Evolutionary conservation across 164 flowering plant genomes (phyloP), one percentile per base, ranked within the genome.

Genomic region (Paratinospora sagittata): DNA sequence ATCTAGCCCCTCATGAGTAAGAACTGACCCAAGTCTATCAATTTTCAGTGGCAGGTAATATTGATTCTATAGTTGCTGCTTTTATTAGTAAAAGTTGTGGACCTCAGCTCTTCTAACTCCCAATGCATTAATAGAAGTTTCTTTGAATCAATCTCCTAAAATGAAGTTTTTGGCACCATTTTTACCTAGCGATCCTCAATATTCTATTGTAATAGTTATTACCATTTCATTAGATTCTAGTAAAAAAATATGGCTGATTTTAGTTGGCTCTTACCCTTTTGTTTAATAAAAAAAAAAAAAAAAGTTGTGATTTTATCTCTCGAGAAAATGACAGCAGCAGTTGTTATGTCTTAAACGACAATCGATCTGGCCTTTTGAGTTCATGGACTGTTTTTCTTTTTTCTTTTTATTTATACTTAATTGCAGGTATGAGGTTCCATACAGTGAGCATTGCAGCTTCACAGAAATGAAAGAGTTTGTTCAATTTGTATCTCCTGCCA

Each of bases 341-440:
- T 52, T 41, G 0, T 52, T 17, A n/a, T 17, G 60, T 19, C 21
- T 52, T 4, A 49, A 12, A 49, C 16, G 57, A 3, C 27, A 9
- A 12, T 43, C 21, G 23, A 24, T 34, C 33, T 69, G 17, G 67
- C 21, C 63, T n/a, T 33, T 13, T 68, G 21, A 45, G 52, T 69
- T 34, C n/a, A 8, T n/a, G 47, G 43, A 26, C 10, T 30, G 0
- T 73, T 14, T 14, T 11, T 57, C 39, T 62, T 23, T 72, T 30
- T 30, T 30, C n/a, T n/a, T n/a, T n/a, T n/a, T n/a, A n/a, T 30
- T 30, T 30, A 30, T 1, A 30, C 34, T 30, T 30, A 30, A 30
- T 33, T 77, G 43, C 89, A 92, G 99, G 85, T 96, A 93, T 76
- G 99, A 96, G 76, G 99, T 96, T 68, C 98, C 98, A 41, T 93